Conservation (phyloP, 495 filamentous ascomycete species). For the Friedmanniomyces simplex region DNA sequence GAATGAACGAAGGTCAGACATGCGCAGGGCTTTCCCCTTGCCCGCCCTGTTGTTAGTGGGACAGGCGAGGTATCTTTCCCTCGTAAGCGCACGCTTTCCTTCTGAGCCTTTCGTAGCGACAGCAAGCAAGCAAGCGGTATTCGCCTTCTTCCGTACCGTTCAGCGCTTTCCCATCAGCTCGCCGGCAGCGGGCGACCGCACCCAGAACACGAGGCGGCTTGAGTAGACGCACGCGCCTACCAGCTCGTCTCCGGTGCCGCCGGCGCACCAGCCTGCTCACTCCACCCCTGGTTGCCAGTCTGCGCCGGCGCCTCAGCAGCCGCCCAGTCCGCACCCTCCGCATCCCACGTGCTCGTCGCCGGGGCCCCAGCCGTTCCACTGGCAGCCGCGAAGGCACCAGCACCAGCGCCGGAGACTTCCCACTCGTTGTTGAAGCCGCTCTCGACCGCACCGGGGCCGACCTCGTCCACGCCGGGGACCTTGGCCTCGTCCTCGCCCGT, state of each 20-base stretch:
- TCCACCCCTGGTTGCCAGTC: slow-evolving; percentile 57
- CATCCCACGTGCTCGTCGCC: slow-evolving; percentile 61
- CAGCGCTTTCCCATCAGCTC: too few species aligned
- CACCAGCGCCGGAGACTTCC: slow-evolving; percentile 52
- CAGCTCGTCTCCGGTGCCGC: slow-evolving; percentile 45
- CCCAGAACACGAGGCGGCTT: too few species aligned
- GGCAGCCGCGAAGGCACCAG: slow-evolving; percentile 52
- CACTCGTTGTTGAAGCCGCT: slow-evolving; percentile 69
- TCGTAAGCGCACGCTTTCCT: slow-evolving; percentile 61
- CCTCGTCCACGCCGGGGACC: slow-evolving; percentile 71
- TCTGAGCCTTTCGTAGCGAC: neutral
- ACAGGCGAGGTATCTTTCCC: slow-evolving; percentile 81
- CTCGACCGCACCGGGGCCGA: slow-evolving; percentile 67
- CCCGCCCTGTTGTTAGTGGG: neutral
- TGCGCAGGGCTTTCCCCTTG: slow-evolving; percentile 91
- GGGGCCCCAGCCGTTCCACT: slow-evolving; percentile 48
- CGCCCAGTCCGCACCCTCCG: slow-evolving; percentile 63
- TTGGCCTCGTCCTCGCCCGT: slow-evolving; percentile 40
- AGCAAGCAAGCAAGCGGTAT: neutral
- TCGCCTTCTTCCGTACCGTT: too few species aligned
- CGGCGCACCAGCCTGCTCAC: slow-evolving; percentile 38
- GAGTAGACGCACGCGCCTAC: slow-evolving; percentile 40
- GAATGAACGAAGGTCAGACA: neutral
- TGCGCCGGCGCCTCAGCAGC: slow-evolving; percentile 46
- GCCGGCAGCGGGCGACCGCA: too few species aligned